Evolutionary conservation across 495 filamentous ascomycete genomes (phyloP), one percentile per base, ranked within the genome.

Genomic region (Sporormia fimetaria): DNA sequence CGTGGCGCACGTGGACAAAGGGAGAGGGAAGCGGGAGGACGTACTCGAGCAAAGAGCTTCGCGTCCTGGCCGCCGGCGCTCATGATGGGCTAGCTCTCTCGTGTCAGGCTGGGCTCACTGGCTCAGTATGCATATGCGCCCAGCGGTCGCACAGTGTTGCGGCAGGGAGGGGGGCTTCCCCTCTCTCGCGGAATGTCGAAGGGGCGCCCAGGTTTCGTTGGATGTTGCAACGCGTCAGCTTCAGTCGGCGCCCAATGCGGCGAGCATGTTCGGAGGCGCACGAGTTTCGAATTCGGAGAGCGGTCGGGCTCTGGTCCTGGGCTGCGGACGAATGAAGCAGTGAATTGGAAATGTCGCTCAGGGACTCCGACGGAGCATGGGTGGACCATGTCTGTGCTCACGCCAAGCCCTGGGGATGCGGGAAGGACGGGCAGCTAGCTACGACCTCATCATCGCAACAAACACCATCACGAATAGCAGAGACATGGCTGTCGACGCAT

Each of bases 31-130:
- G 33, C 52, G 35, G 23, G 9, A 21, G 28, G 37, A 82, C 86
- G 63, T 88, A 99, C 90, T 67, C 92, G 80, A 53, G 92, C 87
- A 71, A 99, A 99, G 67, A 98, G 78, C 74, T 94, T 95, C 67
- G 90, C 92, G 76, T 98, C 90, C 64, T 87, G 83, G 64, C 81
- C 84, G 62, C 74, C 70, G 40, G 80, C 73, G 67, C 76, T 80
- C 78, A 86, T 88, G 48, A 51, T 75, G 65, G 51, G 42, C 44
- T 52, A 35, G 9, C 21, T 15, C 21, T 37, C 38, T 28, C 47
- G 43, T 42, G 43, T 46, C 39, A 15, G 22, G 16, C 27, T 15
- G 15, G 33, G 16, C 25, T 14, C 3, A 34, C 46, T 31, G 29
- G 16, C 8, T 12, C 16, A 24, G 31, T 40, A 42, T 50, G 47